These are phyloP conservation scores for Cymbidium sinense DNA, from an alignment of 106 monocot genomes.

Conservation along the genomic window DNA sequence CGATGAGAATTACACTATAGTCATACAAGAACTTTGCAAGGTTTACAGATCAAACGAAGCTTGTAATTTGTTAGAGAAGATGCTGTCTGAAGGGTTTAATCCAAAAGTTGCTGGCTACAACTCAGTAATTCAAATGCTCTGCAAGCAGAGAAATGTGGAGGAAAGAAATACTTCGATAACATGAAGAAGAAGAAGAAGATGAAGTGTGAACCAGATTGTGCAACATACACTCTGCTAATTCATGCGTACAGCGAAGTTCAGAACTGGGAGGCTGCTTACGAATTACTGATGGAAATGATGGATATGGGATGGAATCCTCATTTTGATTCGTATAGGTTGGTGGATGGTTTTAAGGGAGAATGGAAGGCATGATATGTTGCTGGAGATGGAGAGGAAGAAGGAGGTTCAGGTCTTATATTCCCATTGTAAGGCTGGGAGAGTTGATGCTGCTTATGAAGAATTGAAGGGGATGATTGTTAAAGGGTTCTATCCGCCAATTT, in stretches of 20 bases:
- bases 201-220: constrained; percentile 30
- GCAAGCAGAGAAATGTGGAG: constrained; percentile 23
- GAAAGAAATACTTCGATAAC: constrained; percentile 20
- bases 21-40: constrained; percentile 22
- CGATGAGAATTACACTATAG: constrained; percentile 19
- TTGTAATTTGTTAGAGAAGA: constrained; percentile 21
- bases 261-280: constrained; percentile 26
- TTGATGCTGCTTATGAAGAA: constrained; percentile 28
- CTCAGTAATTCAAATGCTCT: constrained; percentile 23
- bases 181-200: constrained; percentile 24
- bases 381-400: constrained; percentile 27
- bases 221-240: constrained; percentile 28
- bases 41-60: constrained; percentile 19
- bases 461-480: constrained; percentile 21
- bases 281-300: constrained; percentile 35
- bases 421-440: constrained; percentile 28
- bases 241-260: constrained; percentile 17
- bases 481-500: constrained; percentile 26
- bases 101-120: constrained; percentile 27
- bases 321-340: constrained; percentile 18
- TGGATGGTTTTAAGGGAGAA: constrained; percentile 13
- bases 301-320: too few relatives aligned
- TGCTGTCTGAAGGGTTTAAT: constrained; percentile 19
- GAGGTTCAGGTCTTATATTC: constrained; percentile 11
- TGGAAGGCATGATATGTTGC: constrained; percentile 19